Evolutionary conservation across 495 filamentous ascomycete species (phyloP).

Genomic region (Pyronema domesticum): DNA sequence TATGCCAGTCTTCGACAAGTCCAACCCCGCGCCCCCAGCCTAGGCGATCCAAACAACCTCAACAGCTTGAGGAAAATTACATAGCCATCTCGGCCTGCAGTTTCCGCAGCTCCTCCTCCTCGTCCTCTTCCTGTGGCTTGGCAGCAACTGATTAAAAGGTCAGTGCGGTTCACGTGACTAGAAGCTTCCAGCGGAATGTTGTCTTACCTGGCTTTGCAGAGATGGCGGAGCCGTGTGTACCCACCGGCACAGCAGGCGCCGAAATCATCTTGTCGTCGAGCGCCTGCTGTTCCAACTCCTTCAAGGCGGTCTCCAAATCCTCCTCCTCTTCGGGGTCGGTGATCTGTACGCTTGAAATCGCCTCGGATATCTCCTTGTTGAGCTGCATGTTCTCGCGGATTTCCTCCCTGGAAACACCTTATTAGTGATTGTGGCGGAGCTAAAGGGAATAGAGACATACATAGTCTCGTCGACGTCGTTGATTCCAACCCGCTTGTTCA

Average conservation of each 20-base stretch:
- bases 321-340: slow-evolving; percentile 65
- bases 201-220: slow-evolving; percentile 51
- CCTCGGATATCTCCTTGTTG: slow-evolving; percentile 76
- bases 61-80: slow-evolving; percentile 29
- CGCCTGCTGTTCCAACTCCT: slow-evolving; percentile 62
- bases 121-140: slow-evolving; percentile 55
- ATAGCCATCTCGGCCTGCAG: slow-evolving; percentile 96
- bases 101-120: slow-evolving; percentile 86
- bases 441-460: slow-evolving; percentile 37
- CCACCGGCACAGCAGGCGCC: slow-evolving; percentile 53
- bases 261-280: slow-evolving; percentile 88
- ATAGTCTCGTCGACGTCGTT: slow-evolving; percentile 90
- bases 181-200: not conserved
- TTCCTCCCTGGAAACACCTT: slow-evolving; percentile 48
- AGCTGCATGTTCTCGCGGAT: slow-evolving; percentile 81
- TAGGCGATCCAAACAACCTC: not conserved
- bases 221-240: slow-evolving; percentile 33
- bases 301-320: slow-evolving; percentile 66
- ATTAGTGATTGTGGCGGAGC: not conserved
- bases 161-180: slow-evolving; percentile 3
- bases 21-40: not conserved
- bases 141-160: slow-evolving; percentile 33
- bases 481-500: slow-evolving; percentile 75
- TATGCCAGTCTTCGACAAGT: not conserved
- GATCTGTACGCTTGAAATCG: slow-evolving; percentile 55